These are phyloP conservation scores for Pogostemon cablin DNA, from an alignment of 257 asterid species.

Conservation along the genomic window DNA sequence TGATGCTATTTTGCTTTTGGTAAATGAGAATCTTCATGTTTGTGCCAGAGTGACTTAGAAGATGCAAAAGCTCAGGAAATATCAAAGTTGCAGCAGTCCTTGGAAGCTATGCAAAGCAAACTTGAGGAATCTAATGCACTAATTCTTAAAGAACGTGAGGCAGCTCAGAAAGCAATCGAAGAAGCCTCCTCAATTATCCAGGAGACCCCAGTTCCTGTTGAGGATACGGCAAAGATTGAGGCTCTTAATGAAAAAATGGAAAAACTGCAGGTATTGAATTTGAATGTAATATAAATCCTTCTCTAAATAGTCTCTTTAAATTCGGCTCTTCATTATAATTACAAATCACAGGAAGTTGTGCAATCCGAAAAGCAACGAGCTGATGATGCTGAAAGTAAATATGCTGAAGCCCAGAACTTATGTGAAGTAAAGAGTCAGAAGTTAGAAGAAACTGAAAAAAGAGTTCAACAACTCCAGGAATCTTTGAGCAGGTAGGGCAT, in stretches of 20 bases:
- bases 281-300: constrained; percentile 28
- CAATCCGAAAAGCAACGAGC: constrained; percentile 78
- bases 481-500: constrained; percentile 76
- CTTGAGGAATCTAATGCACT: constrained; percentile 72
- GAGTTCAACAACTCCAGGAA: constrained; percentile 86
- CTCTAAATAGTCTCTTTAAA: constrained; percentile 21
- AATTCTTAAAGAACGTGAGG: constrained; percentile 80
- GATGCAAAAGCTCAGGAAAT: constrained; percentile 76
- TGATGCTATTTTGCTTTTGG: constrained; percentile 18
- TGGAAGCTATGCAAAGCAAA: constrained; percentile 77
- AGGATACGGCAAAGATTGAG: constrained; percentile 75
- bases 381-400: constrained; percentile 73
- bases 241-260: constrained; percentile 74
- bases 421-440: constrained; percentile 74
- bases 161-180: constrained; percentile 85
- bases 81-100: constrained; percentile 64
- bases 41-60: constrained; percentile 78
- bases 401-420: constrained; percentile 62
- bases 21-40: constrained; percentile 28
- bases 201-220: constrained; percentile 82
- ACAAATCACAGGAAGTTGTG: constrained; percentile 55
- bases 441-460: constrained; percentile 85
- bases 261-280: constrained; percentile 62
- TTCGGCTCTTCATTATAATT: constrained; percentile 21
- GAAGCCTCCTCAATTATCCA: constrained; percentile 75